Base-by-base conservation (phyloP, 1,284 basidiomycete genomes). In the Thelephora terrestris region DNA sequence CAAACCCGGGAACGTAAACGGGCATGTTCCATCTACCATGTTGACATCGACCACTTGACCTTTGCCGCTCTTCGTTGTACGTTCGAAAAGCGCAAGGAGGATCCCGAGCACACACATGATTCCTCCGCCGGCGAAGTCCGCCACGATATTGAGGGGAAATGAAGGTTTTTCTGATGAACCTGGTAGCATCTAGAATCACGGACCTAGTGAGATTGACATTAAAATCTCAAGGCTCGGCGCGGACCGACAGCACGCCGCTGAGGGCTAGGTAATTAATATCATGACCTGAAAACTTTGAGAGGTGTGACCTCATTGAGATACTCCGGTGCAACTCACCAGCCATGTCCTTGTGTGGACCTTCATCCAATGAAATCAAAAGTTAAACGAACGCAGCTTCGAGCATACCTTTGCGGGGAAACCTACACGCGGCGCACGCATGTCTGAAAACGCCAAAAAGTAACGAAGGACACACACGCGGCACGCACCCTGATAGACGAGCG, bases 201-300 rank as follows among this genome's bases (percentile, higher is more conserved):
- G 10, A 40, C 35, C 43, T 21, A 12, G 29, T 35, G 10, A 29
- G 9, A 9, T 16, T 23, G 10, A 50, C 25, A 6, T 37, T 16
- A 18, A 23, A 7, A 48, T 40, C 24, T 43, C 23, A 35, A 40
- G 16, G 23, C 34, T 21, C 7, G 29, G 23, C 20, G 27, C 20
- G 43, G 23, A 45, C 85, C n/a, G 81, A 80, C 9, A 91, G 68
- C 5, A 85, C 72, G 0, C 89, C 89, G 52, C 82, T 86, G 24
- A 88, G 70, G 7, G 89, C 88, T n/a, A 91, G 71, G 60, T 91
- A 92, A 60, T 91, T 91, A 55, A 91, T 77, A 59, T 92, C 89
- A 59, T 91, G 89, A 20, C 83, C 82, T 85, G 48, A 7, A 32
- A 51, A 1, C 21, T 16, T 4, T 43, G 29, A 32, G 29, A 42